Conservation (phyloP, 164 flowering plant genomes). For the Magnolia changhungtana region DNA sequence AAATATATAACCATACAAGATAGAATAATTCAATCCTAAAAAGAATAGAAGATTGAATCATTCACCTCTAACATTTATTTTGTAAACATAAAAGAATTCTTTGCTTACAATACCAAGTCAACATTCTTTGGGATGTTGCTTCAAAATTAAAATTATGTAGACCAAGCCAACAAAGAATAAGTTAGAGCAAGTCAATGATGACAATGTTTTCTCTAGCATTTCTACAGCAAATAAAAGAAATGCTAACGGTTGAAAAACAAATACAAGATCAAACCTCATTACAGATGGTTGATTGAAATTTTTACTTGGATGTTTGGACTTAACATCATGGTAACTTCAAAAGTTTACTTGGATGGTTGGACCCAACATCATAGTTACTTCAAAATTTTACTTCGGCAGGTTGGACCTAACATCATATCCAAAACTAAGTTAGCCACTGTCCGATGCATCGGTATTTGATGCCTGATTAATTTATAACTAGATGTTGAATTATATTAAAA, state of each 20-base stretch:
- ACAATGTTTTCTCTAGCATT: background rate
- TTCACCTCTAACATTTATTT: background rate
- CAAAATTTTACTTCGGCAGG: too few relatives aligned
- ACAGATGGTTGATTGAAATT: background rate
- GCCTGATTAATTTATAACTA: background rate
- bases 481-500: background rate
- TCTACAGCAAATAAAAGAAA: background rate
- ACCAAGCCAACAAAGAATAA: background rate
- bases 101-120: constrained; percentile 2
- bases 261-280: background rate
- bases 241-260: background rate
- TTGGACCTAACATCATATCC: background rate
- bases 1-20: background rate
- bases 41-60: background rate
- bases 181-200: background rate
- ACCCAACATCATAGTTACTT: too few relatives aligned
- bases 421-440: background rate
- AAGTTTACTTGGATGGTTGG: too few relatives aligned
- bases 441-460: background rate
- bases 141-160: background rate
- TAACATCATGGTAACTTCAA: too few relatives aligned
- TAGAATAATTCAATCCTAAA: background rate
- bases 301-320: too few relatives aligned
- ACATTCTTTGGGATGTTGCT: background rate
- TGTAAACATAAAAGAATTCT: background rate